Conservation (phyloP, 352 stramenopile species). For the Phytophthora boehmeriae region DNA sequence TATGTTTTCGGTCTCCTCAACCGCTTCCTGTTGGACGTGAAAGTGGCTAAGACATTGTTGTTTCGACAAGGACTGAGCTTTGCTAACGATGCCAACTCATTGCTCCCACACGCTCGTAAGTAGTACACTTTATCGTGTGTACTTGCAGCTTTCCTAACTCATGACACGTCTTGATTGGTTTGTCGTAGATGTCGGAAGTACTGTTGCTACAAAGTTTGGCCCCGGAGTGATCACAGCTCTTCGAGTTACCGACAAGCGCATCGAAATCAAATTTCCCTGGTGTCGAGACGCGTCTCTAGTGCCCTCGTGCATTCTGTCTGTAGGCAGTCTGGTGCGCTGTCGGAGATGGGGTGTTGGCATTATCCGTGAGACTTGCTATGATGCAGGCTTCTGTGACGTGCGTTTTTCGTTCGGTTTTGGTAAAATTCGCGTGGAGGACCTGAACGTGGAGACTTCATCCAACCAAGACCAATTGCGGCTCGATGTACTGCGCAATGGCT, state of each 20-base stretch:
- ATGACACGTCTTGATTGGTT: constrained; percentile 4
- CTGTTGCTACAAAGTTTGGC: constrained; percentile 65
- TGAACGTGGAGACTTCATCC: constrained; percentile 48
- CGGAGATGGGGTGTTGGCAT: constrained; percentile 62
- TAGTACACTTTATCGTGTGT: constrained; percentile 7
- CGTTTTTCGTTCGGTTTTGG: constrained; percentile 70
- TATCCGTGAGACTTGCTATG: constrained; percentile 66
- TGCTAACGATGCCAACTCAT: constrained; percentile 28
- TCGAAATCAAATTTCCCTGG: constrained; percentile 82
- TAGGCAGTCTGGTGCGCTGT: constrained; percentile 57
- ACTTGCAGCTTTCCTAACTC: neutral
- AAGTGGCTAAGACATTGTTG: constrained; percentile 67
- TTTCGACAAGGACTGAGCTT: constrained; percentile 67
- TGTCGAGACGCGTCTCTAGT: constrained; percentile 60
- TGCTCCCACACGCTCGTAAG: constrained; percentile 55
- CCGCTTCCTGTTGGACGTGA: constrained; percentile 79
- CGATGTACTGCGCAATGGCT: constrained; percentile 27
- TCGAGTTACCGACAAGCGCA: constrained; percentile 48
- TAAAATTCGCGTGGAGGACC: constrained; percentile 57
- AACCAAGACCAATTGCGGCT: constrained; percentile 30
- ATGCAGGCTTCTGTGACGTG: constrained; percentile 60
- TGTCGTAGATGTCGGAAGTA: constrained; percentile 60
- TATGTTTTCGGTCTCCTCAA: constrained; percentile 75
- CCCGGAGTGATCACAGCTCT: constrained; percentile 69
- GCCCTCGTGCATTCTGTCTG: constrained; percentile 50